These are phyloP conservation scores for Calophaca sinica DNA, from an alignment of 306 rosid genomes.

Conservation along the genomic window DNA sequence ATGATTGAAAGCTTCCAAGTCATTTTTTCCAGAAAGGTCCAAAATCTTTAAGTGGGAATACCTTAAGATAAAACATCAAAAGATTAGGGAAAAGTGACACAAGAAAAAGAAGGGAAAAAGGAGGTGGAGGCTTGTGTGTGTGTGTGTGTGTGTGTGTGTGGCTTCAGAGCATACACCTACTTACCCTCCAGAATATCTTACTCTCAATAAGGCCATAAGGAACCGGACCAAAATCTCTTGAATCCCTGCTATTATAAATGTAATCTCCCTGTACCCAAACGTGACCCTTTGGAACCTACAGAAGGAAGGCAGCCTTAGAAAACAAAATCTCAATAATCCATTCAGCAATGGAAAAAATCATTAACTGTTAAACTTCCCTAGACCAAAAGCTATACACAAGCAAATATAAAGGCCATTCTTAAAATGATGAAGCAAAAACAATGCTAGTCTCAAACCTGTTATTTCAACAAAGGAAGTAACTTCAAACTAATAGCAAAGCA, in stretches of 20 bases:
- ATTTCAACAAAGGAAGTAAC: neutral
- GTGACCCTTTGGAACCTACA: constrained; percentile 79
- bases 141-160: too few relatives aligned
- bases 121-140: neutral
- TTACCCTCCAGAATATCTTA: constrained; percentile 75
- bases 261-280: constrained; percentile 88
- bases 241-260: constrained; percentile 58
- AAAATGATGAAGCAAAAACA: constrained; percentile 25
- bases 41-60: constrained; percentile 65
- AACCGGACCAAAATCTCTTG: constrained; percentile 76
- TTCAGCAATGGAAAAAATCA: neutral
- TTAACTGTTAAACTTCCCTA: neutral
- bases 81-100: neutral
- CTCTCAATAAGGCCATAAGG: constrained; percentile 74
- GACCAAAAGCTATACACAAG: neutral
- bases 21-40: constrained; percentile 61
- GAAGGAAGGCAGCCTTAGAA: constrained; percentile 25
- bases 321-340: constrained; percentile 25
- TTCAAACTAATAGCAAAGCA: neutral
- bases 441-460: neutral
- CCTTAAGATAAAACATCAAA: constrained; percentile 50
- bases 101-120: constrained; percentile 3
- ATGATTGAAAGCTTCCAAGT: constrained; percentile 38
- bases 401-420: neutral
- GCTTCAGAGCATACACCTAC: constrained; percentile 26